Evolutionary conservation across 805 yeast genomes (phyloP).

Genomic region (Barnettozyma botsteinii): DNA sequence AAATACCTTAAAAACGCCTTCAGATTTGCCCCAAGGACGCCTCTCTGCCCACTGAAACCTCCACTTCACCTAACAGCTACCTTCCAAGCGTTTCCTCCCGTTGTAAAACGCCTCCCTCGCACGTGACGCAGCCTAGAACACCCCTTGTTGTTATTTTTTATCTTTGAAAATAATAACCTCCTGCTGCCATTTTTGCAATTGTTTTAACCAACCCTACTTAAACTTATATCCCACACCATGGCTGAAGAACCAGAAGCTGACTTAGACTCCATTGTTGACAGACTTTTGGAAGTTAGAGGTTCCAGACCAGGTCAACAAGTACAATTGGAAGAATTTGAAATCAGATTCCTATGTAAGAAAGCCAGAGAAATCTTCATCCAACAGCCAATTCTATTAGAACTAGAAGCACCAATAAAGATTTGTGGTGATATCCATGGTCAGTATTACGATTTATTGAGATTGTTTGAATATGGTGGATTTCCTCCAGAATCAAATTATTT

Average conservation of each 20-base stretch:
- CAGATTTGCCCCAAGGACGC: too few relatives aligned
- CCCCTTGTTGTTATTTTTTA: background rate
- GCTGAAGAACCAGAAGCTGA: constrained; percentile 71
- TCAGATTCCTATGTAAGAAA: constrained; percentile 91
- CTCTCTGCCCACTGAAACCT: too few relatives aligned
- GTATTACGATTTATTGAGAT: constrained; percentile 89
- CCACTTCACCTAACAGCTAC: too few relatives aligned
- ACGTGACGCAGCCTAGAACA: background rate
- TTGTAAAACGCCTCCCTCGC: too few relatives aligned
- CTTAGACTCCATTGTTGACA: constrained; percentile 93
- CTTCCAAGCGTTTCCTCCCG: constrained; percentile 5
- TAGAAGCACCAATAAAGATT: constrained; percentile 93
- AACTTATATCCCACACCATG: constrained; percentile 20
- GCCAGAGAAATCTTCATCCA: constrained; percentile 97
- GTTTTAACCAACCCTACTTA: too few relatives aligned
- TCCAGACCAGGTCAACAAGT: constrained; percentile 98
- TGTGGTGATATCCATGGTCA: constrained; percentile 99
- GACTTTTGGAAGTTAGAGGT: constrained; percentile 95
- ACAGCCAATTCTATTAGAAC: constrained; percentile 91
- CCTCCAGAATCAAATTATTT: constrained; percentile 98
- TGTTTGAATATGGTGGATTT: constrained; percentile 97
- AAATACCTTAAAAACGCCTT: too few relatives aligned
- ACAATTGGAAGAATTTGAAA: constrained; percentile 87
- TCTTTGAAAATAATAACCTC: constrained; percentile 2
- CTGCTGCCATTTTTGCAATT: background rate